Conservation (phyloP, 2,329 filamentous ascomycete genomes). For the Podosphaera xanthii region DNA sequence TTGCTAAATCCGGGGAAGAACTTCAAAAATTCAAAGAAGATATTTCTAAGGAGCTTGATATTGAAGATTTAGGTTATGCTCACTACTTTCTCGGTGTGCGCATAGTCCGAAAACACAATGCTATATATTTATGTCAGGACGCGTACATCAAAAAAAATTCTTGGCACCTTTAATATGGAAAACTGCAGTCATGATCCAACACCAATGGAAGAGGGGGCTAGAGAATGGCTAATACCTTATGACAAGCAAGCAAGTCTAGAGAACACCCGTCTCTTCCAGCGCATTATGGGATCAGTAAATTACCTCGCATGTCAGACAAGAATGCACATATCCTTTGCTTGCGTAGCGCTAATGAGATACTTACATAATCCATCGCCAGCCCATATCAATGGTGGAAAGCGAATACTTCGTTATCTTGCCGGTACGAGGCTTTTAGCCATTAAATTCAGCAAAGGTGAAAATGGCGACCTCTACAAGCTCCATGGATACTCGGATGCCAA, state of each 20-base stretch:
- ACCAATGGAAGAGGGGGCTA: background rate
- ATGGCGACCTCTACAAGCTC: background rate
- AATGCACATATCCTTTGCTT: background rate
- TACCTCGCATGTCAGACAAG: background rate
- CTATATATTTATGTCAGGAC: background rate
- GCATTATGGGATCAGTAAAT: conserved; percentile 1
- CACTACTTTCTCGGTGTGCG: background rate
- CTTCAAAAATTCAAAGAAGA: background rate
- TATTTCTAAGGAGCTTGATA: background rate
- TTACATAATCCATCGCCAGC: conserved; percentile 1
- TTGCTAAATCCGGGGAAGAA: background rate
- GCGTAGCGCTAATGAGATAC: background rate
- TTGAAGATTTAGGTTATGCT: background rate
- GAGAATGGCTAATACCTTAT: background rate
- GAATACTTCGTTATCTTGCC: background rate
- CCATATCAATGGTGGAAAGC: background rate
- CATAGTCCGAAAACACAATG: background rate
- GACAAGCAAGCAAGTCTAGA: background rate
- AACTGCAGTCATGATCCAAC: background rate
- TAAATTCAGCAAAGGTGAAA: background rate
- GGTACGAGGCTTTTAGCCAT: background rate
- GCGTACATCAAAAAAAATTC: conserved; percentile 1
- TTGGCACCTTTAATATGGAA: background rate
- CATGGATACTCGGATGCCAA: background rate
- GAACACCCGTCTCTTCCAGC: background rate